Percentiles rank a stretch among this genome's conserved stretches.
Conservation (phyloP, 1,284 basidiomycete genomes). For the Irpex sp. region DNA sequence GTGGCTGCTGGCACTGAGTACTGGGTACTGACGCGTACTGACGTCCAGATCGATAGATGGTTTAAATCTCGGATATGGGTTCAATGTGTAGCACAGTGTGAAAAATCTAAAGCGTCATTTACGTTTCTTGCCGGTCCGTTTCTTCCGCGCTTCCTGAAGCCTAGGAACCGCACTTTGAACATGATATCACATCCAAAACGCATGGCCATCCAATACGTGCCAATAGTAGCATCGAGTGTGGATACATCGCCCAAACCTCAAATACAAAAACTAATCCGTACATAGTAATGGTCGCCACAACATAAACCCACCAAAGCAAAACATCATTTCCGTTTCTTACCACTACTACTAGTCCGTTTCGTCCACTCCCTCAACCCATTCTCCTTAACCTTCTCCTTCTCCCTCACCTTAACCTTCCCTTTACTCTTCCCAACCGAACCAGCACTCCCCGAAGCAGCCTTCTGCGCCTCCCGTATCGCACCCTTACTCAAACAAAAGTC, state of each 20-base stretch:
- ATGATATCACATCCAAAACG: neutral
- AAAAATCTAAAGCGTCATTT: neutral
- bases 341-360: neutral
- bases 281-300: neutral
- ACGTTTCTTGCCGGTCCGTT: neutral
- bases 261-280: neutral
- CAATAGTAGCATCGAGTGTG: no score
- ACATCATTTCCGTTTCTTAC: neutral
- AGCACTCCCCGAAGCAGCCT: slow-evolving; percentile 6
- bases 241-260: neutral
- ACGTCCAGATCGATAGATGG: neutral
- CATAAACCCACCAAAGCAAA: neutral
- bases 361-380: neutral
- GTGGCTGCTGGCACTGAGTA: no score
- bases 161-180: neutral
- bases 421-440: no score
- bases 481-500: slow-evolving; percentile 73
- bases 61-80: neutral
- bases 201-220: no score
- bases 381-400: neutral
- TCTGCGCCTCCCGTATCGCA: slow-evolving; percentile 64
- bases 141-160: no score
- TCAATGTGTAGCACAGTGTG: neutral
- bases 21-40: no score
- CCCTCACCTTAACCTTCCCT: neutral